phyloP scores from a whole-genome alignment of 805 yeast genomes.

The Kodamaea fukazawae region DNA sequence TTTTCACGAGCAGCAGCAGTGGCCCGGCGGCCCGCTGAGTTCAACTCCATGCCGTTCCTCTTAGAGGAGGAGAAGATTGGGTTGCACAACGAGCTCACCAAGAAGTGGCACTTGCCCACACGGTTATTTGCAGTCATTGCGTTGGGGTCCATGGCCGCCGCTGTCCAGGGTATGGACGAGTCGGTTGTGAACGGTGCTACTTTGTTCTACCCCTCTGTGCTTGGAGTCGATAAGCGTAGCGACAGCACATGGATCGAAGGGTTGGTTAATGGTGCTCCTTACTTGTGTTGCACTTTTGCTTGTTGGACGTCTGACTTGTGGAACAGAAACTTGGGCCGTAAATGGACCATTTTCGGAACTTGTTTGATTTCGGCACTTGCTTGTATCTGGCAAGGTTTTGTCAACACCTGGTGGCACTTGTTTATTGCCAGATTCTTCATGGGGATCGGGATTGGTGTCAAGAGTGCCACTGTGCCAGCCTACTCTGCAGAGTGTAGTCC shows the following conservation, averaged over 20 bases:
- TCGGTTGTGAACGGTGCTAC: conserved; percentile 69
- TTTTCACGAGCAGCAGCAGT: conserved; percentile 60
- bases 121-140: conserved; percentile 53
- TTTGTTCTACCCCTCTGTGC: conserved; percentile 52
- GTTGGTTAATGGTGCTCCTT: conserved; percentile 62
- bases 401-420: conserved; percentile 58
- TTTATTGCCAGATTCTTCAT: conserved; percentile 54
- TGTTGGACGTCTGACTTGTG: conserved; percentile 61
- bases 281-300: conserved; percentile 53
- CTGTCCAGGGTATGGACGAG: conserved; percentile 77
- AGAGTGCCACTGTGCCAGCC: conserved; percentile 66
- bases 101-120: conserved; percentile 42
- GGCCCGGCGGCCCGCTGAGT: conserved; percentile 56
- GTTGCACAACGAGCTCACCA: conserved; percentile 47
- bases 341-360: conserved; percentile 58
- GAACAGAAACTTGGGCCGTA: conserved; percentile 54
- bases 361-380: conserved; percentile 57
- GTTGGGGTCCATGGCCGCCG: conserved; percentile 64
- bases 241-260: conserved; percentile 58
- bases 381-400: conserved; percentile 67
- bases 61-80: conserved; percentile 45
- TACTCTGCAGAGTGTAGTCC: conserved; percentile 63
- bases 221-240: conserved; percentile 44
- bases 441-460: conserved; percentile 66
- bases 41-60: conserved; percentile 53